Evolutionary conservation across 1,139 yeast species (phyloP).

Genomic region (Taphrina populina): DNA sequence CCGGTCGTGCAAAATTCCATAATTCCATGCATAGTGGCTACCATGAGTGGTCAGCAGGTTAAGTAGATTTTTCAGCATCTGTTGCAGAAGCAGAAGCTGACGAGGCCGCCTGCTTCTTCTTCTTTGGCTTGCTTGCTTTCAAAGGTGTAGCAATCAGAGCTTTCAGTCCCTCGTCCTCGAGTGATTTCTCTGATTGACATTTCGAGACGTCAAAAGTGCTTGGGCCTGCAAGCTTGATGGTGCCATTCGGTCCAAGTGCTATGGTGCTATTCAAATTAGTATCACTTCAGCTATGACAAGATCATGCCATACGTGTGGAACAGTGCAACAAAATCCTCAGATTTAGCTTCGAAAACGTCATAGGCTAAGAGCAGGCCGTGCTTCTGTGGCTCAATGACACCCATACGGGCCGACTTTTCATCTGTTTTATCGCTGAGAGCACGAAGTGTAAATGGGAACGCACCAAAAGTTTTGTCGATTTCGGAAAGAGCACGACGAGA

Average conservation of each 20-base stretch:
- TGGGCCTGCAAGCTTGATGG: constrained; percentile 65
- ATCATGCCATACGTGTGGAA: constrained; percentile 53
- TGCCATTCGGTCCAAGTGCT: constrained; percentile 72
- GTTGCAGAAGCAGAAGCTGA: constrained; percentile 36
- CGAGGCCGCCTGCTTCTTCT: constrained; percentile 46
- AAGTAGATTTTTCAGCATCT: neutral
- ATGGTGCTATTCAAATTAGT: constrained; percentile 49
- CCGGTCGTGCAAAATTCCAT: too few relatives aligned
- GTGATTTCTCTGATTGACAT: constrained; percentile 59
- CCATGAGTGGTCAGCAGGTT: too few relatives aligned
- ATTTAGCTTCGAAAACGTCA: constrained; percentile 68
- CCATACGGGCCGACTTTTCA: constrained; percentile 71
- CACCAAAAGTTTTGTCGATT: constrained; percentile 63
- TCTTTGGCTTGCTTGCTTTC: constrained; percentile 56
- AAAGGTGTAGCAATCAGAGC: constrained; percentile 59
- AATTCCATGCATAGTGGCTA: too few relatives aligned
- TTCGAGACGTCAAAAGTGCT: constrained; percentile 51
- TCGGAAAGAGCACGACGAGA: constrained; percentile 69
- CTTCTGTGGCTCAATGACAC: constrained; percentile 69
- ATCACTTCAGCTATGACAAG: neutral
- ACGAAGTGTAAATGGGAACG: constrained; percentile 70
- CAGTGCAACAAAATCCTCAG: constrained; percentile 63
- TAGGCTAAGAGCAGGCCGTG: constrained; percentile 69
- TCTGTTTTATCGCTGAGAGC: constrained; percentile 54
- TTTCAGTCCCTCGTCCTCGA: constrained; percentile 56